These are phyloP conservation scores for Dioscorea alata DNA, from an alignment of 106 monocot genomes.

Conservation along the genomic window DNA sequence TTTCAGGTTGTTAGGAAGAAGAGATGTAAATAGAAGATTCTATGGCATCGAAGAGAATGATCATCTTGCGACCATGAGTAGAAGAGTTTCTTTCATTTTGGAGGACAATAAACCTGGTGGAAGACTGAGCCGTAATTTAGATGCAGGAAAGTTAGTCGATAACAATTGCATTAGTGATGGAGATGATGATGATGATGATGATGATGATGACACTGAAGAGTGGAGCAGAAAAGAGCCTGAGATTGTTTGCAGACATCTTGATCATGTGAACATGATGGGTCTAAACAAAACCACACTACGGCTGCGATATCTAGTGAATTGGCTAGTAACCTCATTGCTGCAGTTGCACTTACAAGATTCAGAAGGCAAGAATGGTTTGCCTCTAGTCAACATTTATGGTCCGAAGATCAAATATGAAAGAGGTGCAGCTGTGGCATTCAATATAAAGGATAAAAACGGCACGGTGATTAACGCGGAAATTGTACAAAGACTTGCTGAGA, in stretches of 20 bases:
- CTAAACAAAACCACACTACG: conserved; percentile 77
- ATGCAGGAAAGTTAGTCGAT: conserved; percentile 27
- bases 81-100: conserved; percentile 60
- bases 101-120: conserved; percentile 36
- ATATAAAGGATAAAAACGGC: conserved; percentile 51
- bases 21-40: conserved; percentile 66
- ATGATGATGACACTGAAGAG: conserved; percentile 51
- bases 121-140: conserved; percentile 26
- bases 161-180: conserved; percentile 10
- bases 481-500: conserved; percentile 88
- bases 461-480: conserved; percentile 59
- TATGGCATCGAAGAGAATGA: conserved; percentile 59
- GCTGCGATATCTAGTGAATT: conserved; percentile 76
- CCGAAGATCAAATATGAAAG: conserved; percentile 94
- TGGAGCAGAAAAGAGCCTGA: conserved; percentile 66
- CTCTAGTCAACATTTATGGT: conserved; percentile 76
- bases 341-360: conserved; percentile 54
- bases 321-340: conserved; percentile 85
- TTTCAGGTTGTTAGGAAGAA: conserved; percentile 71
- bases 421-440: conserved; percentile 88
- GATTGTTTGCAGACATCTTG: conserved; percentile 81
- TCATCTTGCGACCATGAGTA: conserved; percentile 45
- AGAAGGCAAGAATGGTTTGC: conserved; percentile 23
- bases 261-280: conserved; percentile 86
- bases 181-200: conserved; percentile 26